Evolutionary conservation across 345 rosid species (phyloP), one percentile per base, ranked within the genome.

Genomic region (Brassica juncea): DNA sequence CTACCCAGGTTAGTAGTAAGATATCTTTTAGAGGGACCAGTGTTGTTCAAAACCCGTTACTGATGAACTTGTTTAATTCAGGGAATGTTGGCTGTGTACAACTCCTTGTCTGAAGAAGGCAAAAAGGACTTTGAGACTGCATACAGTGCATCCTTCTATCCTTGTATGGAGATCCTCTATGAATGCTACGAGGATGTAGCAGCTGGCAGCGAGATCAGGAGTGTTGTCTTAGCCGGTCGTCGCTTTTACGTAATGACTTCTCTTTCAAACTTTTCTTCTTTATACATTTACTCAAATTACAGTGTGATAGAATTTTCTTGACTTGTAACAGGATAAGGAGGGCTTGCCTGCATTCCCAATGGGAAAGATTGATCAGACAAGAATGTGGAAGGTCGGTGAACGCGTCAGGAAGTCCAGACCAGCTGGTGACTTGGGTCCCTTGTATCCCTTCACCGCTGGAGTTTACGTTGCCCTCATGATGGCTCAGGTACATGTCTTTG

Each of bases 351-450:
- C 98, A 65, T 93, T 93, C 82, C 98, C 98, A 11, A 93, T 93
- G 97, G 98, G 98, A 30, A 93, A 90, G 82, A 93, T 93, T 70
- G 98, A 93, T 63, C 97, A 90, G 84, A 93, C 97, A 37, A 91
- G 90, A 39, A 93, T 93, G 98, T 91, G 98, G 98, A 93, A 89
- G 80, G 95, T 93, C 2, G 98, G 97, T 72, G 90, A 94, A 85
- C 87, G 75, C 4, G 97, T 94, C 44, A 80, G 96, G 67, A 83
- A 87, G 68, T 15, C 86, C 14, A 82, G 98, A 37, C 91, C 92
- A 30, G 85, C 85, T 28, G 94, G 90, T 66, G 97, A 94, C 84
- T 84, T 94, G 62, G 98, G 98, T 42, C 95, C 97, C 4, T 73
- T 90, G 57, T 81, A 81, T 72, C 91, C 97, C 27, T 91, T 94